Evolutionary conservation across 2,329 filamentous ascomycete genomes (phyloP), one percentile per base, ranked within the genome.

Genomic region (Colletotrichum cuscutae): DNA sequence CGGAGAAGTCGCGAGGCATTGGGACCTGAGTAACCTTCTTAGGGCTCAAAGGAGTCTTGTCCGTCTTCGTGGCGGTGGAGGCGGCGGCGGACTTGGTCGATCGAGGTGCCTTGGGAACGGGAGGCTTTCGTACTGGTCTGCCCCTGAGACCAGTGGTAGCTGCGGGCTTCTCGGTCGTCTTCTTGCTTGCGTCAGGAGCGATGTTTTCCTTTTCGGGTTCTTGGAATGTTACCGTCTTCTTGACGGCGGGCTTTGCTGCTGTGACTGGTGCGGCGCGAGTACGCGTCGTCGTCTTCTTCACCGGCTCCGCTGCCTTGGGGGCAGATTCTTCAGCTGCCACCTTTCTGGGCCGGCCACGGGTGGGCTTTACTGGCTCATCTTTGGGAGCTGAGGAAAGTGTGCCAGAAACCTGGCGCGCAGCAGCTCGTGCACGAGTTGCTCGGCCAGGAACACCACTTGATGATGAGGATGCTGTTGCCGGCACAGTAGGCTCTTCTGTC

Each of bases 171-270:
- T 71, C 65, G 22, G 75, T 60, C 4, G 76, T 78, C 77, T 86
- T 86, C 32, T 78, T 74, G 68, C 81, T 83, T 26, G 79, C 66
- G 3, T 80, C 76, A 15, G 88, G 89, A 24, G 84, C 79, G 49
- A 90, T 81, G 75, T 92, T 92, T 78, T 92, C 90, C 81, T 92
- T 92, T 78, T 91, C 90, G 3, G 89, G 88, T 76, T 90, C 89
- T 78, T 91, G 86, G 79, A 92, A 92, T 71, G 88, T 90, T 77
- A 92, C 90, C 3, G 84, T 86, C 83, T 91, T 92, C 83, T 89
- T 91, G 42, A 84, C 80, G 5, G 84, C 82, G 22, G 87, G 80
- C 80, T 85, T 88, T 74, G 82, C 68, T 73, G 69, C 46, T 77
- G 79, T 78, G n/a, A 76, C 73, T 19, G 77, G 72, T 52, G 76